Evolutionary conservation across 495 filamentous ascomycete species (phyloP).

Genomic region (Filosporella fistucella): DNA sequence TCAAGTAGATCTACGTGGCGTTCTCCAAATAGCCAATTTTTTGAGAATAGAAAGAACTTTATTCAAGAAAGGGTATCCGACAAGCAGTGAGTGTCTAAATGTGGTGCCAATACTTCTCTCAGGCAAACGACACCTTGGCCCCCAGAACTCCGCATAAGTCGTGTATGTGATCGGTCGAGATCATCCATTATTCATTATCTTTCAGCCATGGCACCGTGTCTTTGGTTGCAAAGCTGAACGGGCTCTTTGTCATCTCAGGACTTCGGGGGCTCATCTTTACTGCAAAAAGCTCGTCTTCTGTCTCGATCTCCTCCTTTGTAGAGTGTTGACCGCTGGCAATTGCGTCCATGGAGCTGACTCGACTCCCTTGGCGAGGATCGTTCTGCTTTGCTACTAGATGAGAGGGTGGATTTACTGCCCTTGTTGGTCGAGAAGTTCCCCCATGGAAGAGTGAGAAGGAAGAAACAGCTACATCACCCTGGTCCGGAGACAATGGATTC

Average conservation of each 20-base stretch:
- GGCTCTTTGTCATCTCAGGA: constrained; percentile 72
- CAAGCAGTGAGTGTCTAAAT: constrained; percentile 10
- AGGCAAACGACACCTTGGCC: too few species aligned
- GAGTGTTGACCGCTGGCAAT: constrained; percentile 33
- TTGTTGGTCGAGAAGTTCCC: constrained; percentile 27
- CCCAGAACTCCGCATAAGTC: constrained; percentile 13
- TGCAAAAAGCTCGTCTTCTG: constrained; percentile 73
- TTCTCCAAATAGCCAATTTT: too few species aligned
- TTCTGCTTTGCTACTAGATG: constrained; percentile 36
- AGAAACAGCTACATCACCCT: constrained; percentile 60
- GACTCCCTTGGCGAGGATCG: constrained; percentile 18
- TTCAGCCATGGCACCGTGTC: constrained; percentile 22
- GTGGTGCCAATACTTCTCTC: too few species aligned
- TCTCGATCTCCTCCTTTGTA: constrained; percentile 35
- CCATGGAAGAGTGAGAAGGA: constrained; percentile 56
- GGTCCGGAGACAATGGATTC: constrained; percentile 54
- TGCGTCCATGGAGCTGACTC: constrained; percentile 38
- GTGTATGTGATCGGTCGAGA: neutral
- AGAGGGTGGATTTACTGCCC: constrained; percentile 37
- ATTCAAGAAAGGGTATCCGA: constrained; percentile 13
- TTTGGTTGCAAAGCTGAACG: constrained; percentile 47
- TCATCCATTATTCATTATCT: constrained; percentile 9
- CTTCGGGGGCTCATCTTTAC: constrained; percentile 75
- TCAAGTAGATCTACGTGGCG: too few species aligned
- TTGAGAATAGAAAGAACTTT: neutral